Evolutionary conservation across 495 filamentous ascomycete genomes (phyloP).

Genomic region (Rhypophila decipiens): DNA sequence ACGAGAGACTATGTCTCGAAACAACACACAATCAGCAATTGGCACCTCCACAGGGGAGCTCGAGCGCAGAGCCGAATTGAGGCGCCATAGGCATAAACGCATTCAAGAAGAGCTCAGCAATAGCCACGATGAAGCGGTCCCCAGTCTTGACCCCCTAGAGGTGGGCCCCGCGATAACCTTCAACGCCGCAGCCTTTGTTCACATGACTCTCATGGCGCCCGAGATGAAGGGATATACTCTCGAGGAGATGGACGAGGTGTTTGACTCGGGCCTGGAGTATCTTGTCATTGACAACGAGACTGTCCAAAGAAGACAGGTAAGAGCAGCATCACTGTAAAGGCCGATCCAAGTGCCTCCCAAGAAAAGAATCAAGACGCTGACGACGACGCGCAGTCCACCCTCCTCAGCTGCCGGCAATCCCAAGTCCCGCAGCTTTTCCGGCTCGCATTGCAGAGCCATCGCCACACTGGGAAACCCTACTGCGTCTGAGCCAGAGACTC

Average conservation of each 20-base stretch:
- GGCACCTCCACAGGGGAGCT: constrained; percentile 43
- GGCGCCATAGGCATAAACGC: constrained; percentile 42
- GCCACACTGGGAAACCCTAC: constrained; percentile 7
- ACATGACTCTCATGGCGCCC: constrained; percentile 66
- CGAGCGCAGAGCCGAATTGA: constrained; percentile 44
- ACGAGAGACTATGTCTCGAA: constrained; percentile 30
- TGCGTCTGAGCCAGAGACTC: constrained; percentile 1
- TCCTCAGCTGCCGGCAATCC: no score
- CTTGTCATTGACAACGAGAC: constrained; percentile 16
- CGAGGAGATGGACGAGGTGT: constrained; percentile 60
- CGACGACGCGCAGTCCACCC: no score
- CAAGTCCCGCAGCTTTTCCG: no score
- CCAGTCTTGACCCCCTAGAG: constrained; percentile 22
- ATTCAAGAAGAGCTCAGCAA: constrained; percentile 47
- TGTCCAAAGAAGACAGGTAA: constrained; percentile 1
- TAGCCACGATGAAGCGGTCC: constrained; percentile 22
- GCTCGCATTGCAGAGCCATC: constrained; percentile 24
- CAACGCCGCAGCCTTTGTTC: constrained; percentile 60
- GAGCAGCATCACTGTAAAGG: neutral
- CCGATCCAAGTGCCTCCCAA: neutral
- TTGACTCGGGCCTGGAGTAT: constrained; percentile 44
- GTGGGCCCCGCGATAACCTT: constrained; percentile 42
- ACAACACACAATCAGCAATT: constrained; percentile 33
- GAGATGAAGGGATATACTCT: constrained; percentile 77
- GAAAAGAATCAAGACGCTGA: constrained; percentile 8